phyloP scores from a whole-genome alignment of 306 rosid genomes.

The Amphicarpaea edgeworthii region DNA sequence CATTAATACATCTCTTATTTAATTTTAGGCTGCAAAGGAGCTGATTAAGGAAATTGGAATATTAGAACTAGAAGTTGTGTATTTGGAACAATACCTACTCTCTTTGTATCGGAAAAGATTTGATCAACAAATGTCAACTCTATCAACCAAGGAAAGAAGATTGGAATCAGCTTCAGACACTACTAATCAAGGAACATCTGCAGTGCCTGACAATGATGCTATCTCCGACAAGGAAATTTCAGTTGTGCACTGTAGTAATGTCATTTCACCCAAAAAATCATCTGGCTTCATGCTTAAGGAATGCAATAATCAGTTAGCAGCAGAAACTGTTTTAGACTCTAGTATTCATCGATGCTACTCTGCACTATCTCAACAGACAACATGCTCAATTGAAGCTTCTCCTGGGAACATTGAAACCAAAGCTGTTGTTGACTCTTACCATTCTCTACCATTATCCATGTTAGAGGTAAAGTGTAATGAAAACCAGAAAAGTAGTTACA shows the following conservation, averaged over 20 bases:
- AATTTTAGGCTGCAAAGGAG: constrained; percentile 71
- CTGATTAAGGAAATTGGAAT: constrained; percentile 82
- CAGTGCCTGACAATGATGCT: constrained; percentile 40
- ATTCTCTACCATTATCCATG: constrained; percentile 91
- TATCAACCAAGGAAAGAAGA: constrained; percentile 55
- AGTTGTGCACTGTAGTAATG: constrained; percentile 43
- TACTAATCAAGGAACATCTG: constrained; percentile 41
- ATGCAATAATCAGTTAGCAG: constrained; percentile 52
- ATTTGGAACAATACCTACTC: constrained; percentile 81
- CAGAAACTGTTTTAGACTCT: constrained; percentile 63
- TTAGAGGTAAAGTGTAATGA: constrained; percentile 68
- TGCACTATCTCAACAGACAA: constrained; percentile 72
- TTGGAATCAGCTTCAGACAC: constrained; percentile 47
- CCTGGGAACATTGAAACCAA: constrained; percentile 55
- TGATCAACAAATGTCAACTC: constrained; percentile 61
- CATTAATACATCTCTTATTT: constrained; percentile 40
- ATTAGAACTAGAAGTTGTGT: constrained; percentile 77
- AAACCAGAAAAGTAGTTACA: constrained; percentile 24
- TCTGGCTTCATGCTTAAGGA: constrained; percentile 50
- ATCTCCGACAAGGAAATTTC: constrained; percentile 54
- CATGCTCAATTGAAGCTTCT: constrained; percentile 62
- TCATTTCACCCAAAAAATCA: constrained; percentile 53
- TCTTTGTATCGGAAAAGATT: constrained; percentile 78
- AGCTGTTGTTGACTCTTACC: constrained; percentile 68
- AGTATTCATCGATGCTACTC: constrained; percentile 78